A percentile compares a stretch with the other conserved stretches of the same genome.
phyloP scores from a whole-genome alignment of 192 early-diverging fungal genomes.

The Phycomyces blakesleeanus region DNA sequence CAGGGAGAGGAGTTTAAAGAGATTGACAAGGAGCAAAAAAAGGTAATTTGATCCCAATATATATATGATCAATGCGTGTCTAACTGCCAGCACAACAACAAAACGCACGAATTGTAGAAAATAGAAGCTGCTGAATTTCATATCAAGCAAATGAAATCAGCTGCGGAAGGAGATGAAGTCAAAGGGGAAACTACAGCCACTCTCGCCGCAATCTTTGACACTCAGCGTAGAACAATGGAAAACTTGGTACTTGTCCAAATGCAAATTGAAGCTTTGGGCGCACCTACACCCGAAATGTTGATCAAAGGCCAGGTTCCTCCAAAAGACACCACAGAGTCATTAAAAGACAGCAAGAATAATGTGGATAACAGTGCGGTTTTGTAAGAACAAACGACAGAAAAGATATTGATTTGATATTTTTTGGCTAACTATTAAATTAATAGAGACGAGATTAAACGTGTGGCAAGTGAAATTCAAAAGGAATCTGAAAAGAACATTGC shows the following conservation, averaged over 20 bases:
- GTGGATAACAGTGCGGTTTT: neutral
- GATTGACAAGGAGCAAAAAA: constrained; percentile 27
- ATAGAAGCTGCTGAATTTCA: constrained; percentile 31
- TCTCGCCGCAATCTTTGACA: constrained; percentile 23
- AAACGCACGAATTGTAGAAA: constrained; percentile 7
- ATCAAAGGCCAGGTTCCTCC: neutral
- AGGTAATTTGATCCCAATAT: constrained; percentile 11
- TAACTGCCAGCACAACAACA: no score
- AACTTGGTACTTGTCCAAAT: constrained; percentile 13
- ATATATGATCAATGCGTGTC: neutral
- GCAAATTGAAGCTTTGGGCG: constrained; percentile 33
- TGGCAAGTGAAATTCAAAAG: neutral
- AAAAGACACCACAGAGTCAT: neutral
- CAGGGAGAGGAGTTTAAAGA: constrained; percentile 26
- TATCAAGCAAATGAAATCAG: constrained; percentile 16
- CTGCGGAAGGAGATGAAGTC: constrained; percentile 1
- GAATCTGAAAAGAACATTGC: constrained; percentile 1
- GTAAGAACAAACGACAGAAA: no score
- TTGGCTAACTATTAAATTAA: neutral
- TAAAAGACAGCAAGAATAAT: no score
- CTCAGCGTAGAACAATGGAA: constrained; percentile 26
- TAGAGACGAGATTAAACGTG: constrained; percentile 1
- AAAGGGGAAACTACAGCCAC: neutral
- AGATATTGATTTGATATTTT: no score
- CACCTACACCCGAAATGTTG: constrained; percentile 17